These are phyloP conservation scores for Oryza meridionalis DNA, from an alignment of 176 grass and related monocot species.

Conservation along the genomic window DNA sequence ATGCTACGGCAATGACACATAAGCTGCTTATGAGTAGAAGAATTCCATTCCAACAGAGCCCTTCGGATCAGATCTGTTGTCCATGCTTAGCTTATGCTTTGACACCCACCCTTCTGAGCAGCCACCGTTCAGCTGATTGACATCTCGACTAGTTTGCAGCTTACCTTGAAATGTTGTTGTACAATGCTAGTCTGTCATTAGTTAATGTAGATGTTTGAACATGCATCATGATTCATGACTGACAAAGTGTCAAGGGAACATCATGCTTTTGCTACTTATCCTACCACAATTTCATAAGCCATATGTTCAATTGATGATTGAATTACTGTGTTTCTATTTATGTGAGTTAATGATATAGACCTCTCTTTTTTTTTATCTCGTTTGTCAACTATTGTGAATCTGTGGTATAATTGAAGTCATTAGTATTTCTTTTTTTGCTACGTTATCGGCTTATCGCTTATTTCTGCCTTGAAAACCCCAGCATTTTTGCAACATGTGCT, in stretches of 20 bases:
- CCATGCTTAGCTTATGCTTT: background rate
- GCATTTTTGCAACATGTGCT: background rate
- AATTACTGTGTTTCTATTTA: slow-evolving; percentile 2
- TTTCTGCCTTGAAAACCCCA: background rate
- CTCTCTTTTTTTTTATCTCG: no score
- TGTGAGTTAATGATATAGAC: background rate
- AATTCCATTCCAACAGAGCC: slow-evolving; percentile 9
- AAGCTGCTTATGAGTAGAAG: background rate
- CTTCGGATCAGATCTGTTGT: background rate
- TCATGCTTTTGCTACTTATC: slow-evolving; percentile 9
- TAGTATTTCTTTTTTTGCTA: background rate
- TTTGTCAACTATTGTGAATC: background rate
- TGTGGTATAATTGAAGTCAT: background rate
- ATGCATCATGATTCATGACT: background rate
- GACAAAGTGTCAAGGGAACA: background rate
- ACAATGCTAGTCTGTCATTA: slow-evolving; percentile 6
- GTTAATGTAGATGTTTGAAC: background rate
- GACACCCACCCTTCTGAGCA: background rate
- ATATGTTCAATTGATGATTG: slow-evolving; percentile 13
- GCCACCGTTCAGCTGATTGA: slow-evolving; percentile 12
- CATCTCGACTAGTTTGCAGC: background rate
- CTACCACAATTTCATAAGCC: background rate
- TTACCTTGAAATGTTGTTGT: slow-evolving; percentile 19
- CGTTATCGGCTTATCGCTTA: no score
- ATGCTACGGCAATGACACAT: slow-evolving; percentile 62